phyloP scores from a whole-genome alignment of 805 yeast genomes.

The Pichia pseudocactophila region DNA sequence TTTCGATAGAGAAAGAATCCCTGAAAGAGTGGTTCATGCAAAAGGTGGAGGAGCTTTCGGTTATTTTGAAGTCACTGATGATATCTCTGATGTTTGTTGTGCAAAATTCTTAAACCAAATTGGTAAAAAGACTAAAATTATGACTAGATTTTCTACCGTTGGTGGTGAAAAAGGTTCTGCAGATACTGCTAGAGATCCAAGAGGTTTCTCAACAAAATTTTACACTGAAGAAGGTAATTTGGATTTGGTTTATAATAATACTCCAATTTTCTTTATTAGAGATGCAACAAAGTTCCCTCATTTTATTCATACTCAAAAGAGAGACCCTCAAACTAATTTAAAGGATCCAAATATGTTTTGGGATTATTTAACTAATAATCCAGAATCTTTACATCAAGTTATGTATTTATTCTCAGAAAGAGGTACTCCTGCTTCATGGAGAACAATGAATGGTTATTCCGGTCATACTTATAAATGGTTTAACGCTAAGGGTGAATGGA shows the following conservation, averaged over 20 bases:
- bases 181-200: conserved; percentile 80
- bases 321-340: conserved; percentile 73
- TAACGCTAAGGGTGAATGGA: conserved; percentile 66
- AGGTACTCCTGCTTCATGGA: conserved; percentile 69
- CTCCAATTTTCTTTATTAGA: conserved; percentile 78
- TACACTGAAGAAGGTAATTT: conserved; percentile 79
- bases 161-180: conserved; percentile 81
- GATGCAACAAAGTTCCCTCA: conserved; percentile 83
- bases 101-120: conserved; percentile 62
- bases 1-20: conserved; percentile 83
- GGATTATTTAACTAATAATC: conserved; percentile 71
- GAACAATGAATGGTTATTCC: conserved; percentile 79
- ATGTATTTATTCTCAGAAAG: conserved; percentile 68
- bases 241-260: conserved; percentile 80
- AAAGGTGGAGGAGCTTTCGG: conserved; percentile 92
- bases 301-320: conserved; percentile 83
- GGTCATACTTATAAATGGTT: conserved; percentile 82
- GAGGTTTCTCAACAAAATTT: conserved; percentile 75
- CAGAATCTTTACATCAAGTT: conserved; percentile 69
- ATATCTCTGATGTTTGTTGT: conserved; percentile 61
- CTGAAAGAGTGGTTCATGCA: conserved; percentile 90
- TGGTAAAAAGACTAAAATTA: conserved; percentile 72
- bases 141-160: conserved; percentile 76
- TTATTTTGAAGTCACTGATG: conserved; percentile 79
- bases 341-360: conserved; percentile 78